Evolutionary conservation across 495 filamentous ascomycete genomes (phyloP).

Genomic region (Sordaria brevicollis): DNA sequence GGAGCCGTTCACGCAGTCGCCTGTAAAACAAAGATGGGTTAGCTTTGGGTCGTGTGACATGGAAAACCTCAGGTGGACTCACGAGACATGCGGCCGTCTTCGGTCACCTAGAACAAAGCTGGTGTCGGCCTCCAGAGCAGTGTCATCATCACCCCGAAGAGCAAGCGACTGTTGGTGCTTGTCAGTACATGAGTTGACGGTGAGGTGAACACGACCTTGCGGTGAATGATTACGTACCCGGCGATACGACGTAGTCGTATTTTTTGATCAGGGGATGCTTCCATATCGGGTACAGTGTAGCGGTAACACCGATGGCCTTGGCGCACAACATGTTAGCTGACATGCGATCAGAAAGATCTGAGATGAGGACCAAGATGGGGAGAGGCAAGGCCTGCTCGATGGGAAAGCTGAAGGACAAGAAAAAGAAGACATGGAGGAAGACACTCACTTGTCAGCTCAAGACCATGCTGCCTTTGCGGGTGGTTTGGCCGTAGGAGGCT

Average conservation of each 20-base stretch:
- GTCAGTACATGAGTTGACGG: background rate
- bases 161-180: background rate
- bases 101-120: too few species aligned
- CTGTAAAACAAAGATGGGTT: background rate
- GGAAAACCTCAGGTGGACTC: background rate
- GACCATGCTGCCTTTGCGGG: background rate
- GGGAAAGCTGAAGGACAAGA: background rate
- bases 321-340: background rate
- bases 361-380: background rate
- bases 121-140: too few species aligned
- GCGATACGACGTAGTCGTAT: background rate
- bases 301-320: background rate
- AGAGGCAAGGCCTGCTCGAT: background rate
- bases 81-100: background rate
- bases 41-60: background rate
- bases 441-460: background rate
- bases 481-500: background rate
- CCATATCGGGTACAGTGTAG: too few species aligned
- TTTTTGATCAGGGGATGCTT: too few species aligned
- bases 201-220: background rate
- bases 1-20: background rate
- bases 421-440: background rate
- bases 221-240: background rate
- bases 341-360: background rate
- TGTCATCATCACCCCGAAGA: too few species aligned